A percentile compares a stretch with the other conserved stretches of the same genome.
These are phyloP conservation scores for Centaurea solstitialis DNA, from an alignment of 129 eudicot genomes.

Conservation along the genomic window DNA sequence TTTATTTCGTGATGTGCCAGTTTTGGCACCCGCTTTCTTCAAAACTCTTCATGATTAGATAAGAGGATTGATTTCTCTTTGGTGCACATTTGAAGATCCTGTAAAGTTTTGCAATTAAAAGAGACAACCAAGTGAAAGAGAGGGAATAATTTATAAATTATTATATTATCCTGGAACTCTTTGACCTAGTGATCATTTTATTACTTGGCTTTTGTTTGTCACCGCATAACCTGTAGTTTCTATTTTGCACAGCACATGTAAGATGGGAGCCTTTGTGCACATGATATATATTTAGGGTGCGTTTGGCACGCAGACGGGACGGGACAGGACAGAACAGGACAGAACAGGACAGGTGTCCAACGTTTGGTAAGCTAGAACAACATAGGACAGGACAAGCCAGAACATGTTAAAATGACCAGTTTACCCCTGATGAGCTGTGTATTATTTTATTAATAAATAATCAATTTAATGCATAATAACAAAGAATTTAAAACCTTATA, in stretches of 20 bases:
- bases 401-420: too few species aligned
- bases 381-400: too few species aligned
- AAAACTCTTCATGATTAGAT: background rate
- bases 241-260: constrained; percentile 5
- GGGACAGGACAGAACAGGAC: too few species aligned
- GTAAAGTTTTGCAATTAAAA: constrained; percentile 1
- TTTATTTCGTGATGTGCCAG: background rate
- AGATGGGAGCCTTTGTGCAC: background rate
- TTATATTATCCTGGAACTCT: background rate
- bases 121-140: background rate
- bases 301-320: too few species aligned
- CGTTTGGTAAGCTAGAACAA: too few species aligned
- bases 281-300: constrained; percentile 10
- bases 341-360: too few species aligned
- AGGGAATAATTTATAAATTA: constrained; percentile 5
- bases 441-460: too few species aligned
- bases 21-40: background rate
- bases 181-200: background rate
- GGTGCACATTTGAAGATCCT: constrained; percentile 1
- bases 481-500: too few species aligned
- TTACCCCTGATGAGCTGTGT: too few species aligned
- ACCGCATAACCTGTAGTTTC: background rate
- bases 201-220: background rate
- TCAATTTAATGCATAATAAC: too few species aligned
- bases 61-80: constrained; percentile 2